Base-by-base conservation (phyloP, 345 rosid genomes). In the Sapria himalayana region DNA sequence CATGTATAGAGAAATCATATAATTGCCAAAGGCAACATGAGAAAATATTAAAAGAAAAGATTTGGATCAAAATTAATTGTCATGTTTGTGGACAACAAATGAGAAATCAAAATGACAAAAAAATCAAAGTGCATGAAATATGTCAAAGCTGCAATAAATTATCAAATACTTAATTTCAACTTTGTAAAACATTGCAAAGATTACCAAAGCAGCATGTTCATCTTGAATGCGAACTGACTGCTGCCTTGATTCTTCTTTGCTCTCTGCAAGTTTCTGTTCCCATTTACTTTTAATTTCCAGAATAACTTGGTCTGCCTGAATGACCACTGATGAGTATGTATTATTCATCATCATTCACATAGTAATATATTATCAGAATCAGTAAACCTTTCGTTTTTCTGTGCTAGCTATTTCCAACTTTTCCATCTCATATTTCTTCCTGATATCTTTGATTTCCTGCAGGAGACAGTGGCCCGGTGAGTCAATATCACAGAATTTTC, bases 381-480 rank as follows among this genome's bases (percentile, higher is more conserved):
- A 32, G 40, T 57, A 39, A 45, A 77, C 92, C 92, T 80, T 81
- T 55, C 71, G 71, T 41, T 69, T 63, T 47, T 74, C 78, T 57
- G 53, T 45, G 48, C 59, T 62, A 29, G 70, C 52, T 50, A 73
- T 65, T 41, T 78, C 78, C 38, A 53, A 75, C 73, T 78, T 71
- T 74, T 78, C 94, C 29, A 56, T 57, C n/a, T 81, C 97, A 51
- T 72, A 81, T 54, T 66, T 86, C 64, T 66, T 78, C 60, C 74
- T 59, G 33, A 86, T 78, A 31, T 78, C 94, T 52, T 74, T 76
- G 51, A 86, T 81, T 46, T 85, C 97, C 94, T 86, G 50, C 25
- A 27, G 15, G 37, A 39, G n/a, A n/a, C n/a, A n/a, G n/a, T n/a
- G n/a, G n/a, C n/a, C n/a, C n/a, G n/a, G n/a, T 18, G 14, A 31